Evolutionary conservation across 2,329 filamentous ascomycete genomes (phyloP), one percentile per base, ranked within the genome.

Genomic region (Fusarium haematococcum): DNA sequence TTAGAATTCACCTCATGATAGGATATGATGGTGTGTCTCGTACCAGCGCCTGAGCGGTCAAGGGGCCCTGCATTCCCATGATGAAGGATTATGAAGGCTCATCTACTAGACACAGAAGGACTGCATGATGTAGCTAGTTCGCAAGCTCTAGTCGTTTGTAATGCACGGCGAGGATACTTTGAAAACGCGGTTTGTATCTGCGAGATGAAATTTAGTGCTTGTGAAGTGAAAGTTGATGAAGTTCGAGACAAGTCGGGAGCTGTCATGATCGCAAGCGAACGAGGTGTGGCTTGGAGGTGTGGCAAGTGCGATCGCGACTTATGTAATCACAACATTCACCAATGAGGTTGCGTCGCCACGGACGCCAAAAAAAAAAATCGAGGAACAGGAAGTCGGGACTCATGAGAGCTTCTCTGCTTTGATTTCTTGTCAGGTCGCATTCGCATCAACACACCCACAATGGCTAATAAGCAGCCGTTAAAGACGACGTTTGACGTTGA

Each of bases 401-500:
- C 68, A 71, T 77, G 75, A 78, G 61, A 74, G 69, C 68, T 63
- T 69, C 68, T 77, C 64, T 70, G 45, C 75, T 73, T 68, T 65
- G 54, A 74, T 65, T 69, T 63, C 65, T 71, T 52, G 61, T 68
- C 63, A 67, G 70, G 30, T 74, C 57, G 30, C 20, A 63, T 54
- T 48, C 67, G 69, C 67, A 74, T 60, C 67, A 52, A 52, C 27
- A 20, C 48, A n/a, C 50, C 39, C 54, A 76, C 58, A 66, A 83
- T 93, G 91, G 89, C 91, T 65, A 89, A 85, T 70, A 91, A 90
- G 82, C 85, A 90, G 69, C 86, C 89, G 20, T 86, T 90, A 77
- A 97, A 95, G 87, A 98, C 95, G 67, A 98, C 96, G 5, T 99
- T 98, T 83, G 94, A 97, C 80, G 90, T 93, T 68, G 89, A 89